These are phyloP conservation scores for Limonium bicolor DNA, from an alignment of 148 eudicot species.

Conservation along the genomic window DNA sequence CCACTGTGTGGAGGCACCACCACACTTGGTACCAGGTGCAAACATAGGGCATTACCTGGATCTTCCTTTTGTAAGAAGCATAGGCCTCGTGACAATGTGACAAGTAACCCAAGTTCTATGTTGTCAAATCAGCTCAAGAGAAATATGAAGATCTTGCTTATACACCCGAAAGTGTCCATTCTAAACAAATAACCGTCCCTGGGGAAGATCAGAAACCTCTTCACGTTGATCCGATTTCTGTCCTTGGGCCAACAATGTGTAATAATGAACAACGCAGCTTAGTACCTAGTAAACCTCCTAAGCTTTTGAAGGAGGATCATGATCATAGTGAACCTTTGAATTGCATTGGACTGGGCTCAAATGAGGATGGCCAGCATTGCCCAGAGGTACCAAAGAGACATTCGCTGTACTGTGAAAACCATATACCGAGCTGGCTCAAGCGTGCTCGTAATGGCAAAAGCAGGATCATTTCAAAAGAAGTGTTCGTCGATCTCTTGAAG, in stretches of 20 bases:
- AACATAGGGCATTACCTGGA: conserved; percentile 65
- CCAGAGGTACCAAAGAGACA: conserved; percentile 51
- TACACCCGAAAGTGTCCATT: conserved; percentile 15
- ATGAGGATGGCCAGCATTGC: conserved; percentile 31
- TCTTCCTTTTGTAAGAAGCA: conserved; percentile 84
- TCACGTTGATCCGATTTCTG: conserved; percentile 29
- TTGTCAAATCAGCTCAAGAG: conserved; percentile 32
- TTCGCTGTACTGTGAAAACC: conserved; percentile 78
- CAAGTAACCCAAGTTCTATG: conserved; percentile 24
- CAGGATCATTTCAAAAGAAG: conserved; percentile 86
- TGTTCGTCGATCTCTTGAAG: conserved; percentile 62
- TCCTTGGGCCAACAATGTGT: conserved; percentile 21
- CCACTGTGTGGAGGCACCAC: conserved; percentile 80
- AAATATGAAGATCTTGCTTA: conserved; percentile 30
- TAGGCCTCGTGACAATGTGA: conserved; percentile 30
- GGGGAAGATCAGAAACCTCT: conserved; percentile 30
- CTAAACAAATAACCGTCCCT: conserved; percentile 24
- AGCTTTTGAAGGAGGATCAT: conserved; percentile 8
- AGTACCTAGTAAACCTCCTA: conserved; percentile 17
- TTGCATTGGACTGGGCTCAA: conserved; percentile 54
- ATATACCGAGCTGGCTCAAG: conserved; percentile 95
- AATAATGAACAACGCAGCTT: conserved; percentile 14
- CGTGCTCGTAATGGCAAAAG: conserved; percentile 97
- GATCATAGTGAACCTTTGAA: conserved; percentile 18
- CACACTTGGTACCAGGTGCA: conserved; percentile 68